These are phyloP conservation scores for Metschnikowia reukaufii DNA, from an alignment of 805 yeast genomes.

Conservation along the genomic window DNA sequence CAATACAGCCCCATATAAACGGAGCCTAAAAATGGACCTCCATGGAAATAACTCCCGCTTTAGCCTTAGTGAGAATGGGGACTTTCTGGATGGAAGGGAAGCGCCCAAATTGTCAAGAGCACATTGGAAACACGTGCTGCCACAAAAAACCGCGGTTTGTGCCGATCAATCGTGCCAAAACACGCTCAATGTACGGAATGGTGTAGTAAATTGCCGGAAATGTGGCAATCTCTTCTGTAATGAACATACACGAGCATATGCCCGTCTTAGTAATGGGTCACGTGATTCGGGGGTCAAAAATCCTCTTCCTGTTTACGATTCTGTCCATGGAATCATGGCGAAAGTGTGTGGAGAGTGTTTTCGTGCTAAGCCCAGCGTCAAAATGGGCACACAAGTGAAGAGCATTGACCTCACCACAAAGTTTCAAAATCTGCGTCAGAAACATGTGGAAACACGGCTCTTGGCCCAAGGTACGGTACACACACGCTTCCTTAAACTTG, in stretches of 20 bases:
- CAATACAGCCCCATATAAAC: conserved; percentile 26
- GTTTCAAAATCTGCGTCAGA: conserved; percentile 45
- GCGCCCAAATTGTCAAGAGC: conserved; percentile 37
- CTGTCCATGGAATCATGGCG: conserved; percentile 54
- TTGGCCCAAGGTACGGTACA: conserved; percentile 59
- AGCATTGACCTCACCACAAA: conserved; percentile 43
- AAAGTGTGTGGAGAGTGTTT: conserved; percentile 70
- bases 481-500: conserved; percentile 53
- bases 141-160: conserved; percentile 40
- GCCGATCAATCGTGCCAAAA: conserved; percentile 40
- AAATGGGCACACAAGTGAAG: conserved; percentile 41
- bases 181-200: conserved; percentile 50
- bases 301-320: conserved; percentile 27
- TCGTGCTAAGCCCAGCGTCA: conserved; percentile 51
- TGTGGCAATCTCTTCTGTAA: conserved; percentile 76
- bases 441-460: conserved; percentile 47
- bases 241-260: conserved; percentile 55
- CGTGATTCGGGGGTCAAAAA: conserved; percentile 37
- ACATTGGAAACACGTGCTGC: conserved; percentile 60
- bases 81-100: conserved; percentile 5
- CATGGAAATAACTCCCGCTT: conserved; percentile 45
- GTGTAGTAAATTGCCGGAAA: conserved; percentile 66
- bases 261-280: conserved; percentile 51
- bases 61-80: conserved; percentile 28
- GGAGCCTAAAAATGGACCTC: conserved; percentile 47